Base-by-base conservation (phyloP, 108 stramenopile genomes). In the Parietichytrium sp. region DNA sequence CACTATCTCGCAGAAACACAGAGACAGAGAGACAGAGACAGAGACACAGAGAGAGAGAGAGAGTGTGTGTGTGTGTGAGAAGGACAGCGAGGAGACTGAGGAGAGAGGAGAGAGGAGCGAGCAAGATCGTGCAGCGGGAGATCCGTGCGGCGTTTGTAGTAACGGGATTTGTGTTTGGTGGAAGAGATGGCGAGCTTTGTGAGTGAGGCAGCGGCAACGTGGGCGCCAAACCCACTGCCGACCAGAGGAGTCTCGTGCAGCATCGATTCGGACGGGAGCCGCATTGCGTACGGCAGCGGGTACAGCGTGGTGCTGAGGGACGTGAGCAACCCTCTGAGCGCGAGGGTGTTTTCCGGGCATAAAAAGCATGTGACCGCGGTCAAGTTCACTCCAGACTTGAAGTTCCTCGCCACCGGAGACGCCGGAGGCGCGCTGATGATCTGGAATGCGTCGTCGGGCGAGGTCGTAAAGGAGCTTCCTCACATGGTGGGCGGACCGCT, bases 371-470 rank as follows among this genome's bases (percentile, higher is more conserved):
- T 72, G 38, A 72, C 20, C 61, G 61, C 45, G 42, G 61, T 42
- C 61, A 72, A 72, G 61, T 72, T 45, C 42, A 45, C 61, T 16
- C 61, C 61, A n/a, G 61, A 72, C 20, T 33, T 33, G 23, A 72
- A 45, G 61, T 42, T 72, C 29, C 23, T 72, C 15, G 61, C 61
- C 29, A 45, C 61, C 6, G 61, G 38, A n/a, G 61, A 72, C 42
- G 61, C 61, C 20, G 42, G 20, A 3, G 61, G 61, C 1, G 42
- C 25, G 1, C 15, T 72, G 23, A 33, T 33, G 23, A 25, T 72
- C 61, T 72, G 61, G 61, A 45, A 33, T 20, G 10, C 61, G 33
- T 23, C n/a, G 20, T 23, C 36, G 23, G 23, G 36, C 20, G 33
- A 36, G 2, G 38, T 72, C 61, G 45, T 45, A 27, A 72, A 72